These are phyloP conservation scores for Chalara sp. DNA, from an alignment of 2,329 filamentous ascomycete species.

Conservation along the genomic window DNA sequence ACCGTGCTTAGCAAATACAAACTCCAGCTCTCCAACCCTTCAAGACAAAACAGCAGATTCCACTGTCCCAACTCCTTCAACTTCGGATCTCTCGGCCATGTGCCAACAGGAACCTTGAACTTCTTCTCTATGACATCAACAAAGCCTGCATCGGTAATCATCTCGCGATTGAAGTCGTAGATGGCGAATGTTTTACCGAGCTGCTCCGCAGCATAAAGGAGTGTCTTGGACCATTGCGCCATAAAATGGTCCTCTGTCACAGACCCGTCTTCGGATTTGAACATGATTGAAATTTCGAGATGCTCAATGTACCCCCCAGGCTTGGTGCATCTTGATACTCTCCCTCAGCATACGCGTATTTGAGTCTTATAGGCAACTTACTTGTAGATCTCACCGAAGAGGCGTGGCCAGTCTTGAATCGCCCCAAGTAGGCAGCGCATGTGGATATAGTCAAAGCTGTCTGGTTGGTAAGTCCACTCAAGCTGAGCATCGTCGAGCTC, in stretches of 20 bases:
- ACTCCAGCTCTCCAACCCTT: constrained; percentile 5
- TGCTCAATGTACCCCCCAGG: constrained; percentile 22
- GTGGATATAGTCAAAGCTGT: constrained; percentile 4
- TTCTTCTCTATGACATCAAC: constrained; percentile 18
- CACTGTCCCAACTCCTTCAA: constrained; percentile 13
- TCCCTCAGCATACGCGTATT: not conserved
- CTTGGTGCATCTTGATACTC: constrained; percentile 12
- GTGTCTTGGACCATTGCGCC: constrained; percentile 33
- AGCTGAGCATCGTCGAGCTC: constrained; percentile 27
- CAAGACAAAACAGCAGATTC: constrained; percentile 6
- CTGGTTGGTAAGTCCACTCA: constrained; percentile 4
- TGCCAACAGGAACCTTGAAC: constrained; percentile 14
- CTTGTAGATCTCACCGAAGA: constrained; percentile 42
- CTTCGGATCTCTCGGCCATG: constrained; percentile 20
- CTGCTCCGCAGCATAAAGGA: constrained; percentile 30
- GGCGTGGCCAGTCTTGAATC: constrained; percentile 19
- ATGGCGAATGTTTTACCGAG: constrained; percentile 29
- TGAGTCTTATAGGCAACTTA: constrained; percentile 27
- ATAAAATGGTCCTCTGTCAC: constrained; percentile 32
- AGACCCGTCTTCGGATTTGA: constrained; percentile 37
- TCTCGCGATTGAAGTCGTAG: not conserved
- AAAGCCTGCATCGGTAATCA: constrained; percentile 14
- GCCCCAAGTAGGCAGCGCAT: not conserved
- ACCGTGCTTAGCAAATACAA: not conserved
- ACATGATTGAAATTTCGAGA: constrained; percentile 7